Base-by-base conservation (phyloP, 2,329 filamentous ascomycete species). In the Phialophora tarda region DNA sequence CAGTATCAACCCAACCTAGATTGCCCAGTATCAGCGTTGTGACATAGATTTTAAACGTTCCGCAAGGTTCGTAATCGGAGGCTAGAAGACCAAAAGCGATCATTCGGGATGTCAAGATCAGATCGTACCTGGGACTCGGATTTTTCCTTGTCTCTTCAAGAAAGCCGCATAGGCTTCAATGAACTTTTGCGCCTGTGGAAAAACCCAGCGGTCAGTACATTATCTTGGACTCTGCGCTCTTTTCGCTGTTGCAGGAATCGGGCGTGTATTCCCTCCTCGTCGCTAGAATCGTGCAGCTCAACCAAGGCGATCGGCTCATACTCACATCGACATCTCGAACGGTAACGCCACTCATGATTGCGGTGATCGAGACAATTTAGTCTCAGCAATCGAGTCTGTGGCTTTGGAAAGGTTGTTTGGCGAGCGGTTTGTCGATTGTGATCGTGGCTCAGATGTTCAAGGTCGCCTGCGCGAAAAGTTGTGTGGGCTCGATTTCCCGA, bases 1-100 rank as follows among this genome's bases (percentile, higher is more conserved):
- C 95, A 79, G 94, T 97, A 82, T 99, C 95, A 82, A 97, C 94
- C 94, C 94, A 98, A 86, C 92, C 93, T 96, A 63, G 63, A 53
- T 41, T 32, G 34, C 21, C 12, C 17, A 48, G 26, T 57, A 64
- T 71, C 50, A 72, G 71, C 34, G 10, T 32, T 14, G 11, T 54
- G 17, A 54, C 24, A 34, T 55, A 30, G 23, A 10, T 4, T 51
- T 17, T 32, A 3, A 11, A 21, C 21, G 28, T 34, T 28, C 3
- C 2, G 48, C 23, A 12, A 53, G 21, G 10, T 14, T 26, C 48
- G 23, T 11, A 28, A 53, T 53, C 23, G 23, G 26, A 21, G 12
- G 48, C 4, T 24, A 14, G 26, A 8, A n/a, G 8, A 8, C 21
- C 23, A 14, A 44, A 44, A 26, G 11, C 21, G 10, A 14, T 26